Evolutionary conservation across 2,329 filamentous ascomycete species (phyloP).

Genomic region (Tolypocladium ovalisporum): DNA sequence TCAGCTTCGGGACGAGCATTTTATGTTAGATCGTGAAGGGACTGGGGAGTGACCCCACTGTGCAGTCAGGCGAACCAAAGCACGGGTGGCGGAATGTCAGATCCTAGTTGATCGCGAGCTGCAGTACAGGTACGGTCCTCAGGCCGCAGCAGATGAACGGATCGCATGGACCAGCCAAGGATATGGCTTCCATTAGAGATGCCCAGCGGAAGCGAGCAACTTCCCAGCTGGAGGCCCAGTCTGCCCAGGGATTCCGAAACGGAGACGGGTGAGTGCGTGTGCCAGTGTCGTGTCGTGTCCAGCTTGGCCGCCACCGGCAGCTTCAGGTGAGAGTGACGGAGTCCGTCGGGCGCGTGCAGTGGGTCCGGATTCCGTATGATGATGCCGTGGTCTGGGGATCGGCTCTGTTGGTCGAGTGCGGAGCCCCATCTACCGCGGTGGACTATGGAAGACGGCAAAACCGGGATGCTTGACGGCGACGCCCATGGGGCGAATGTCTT

Average conservation of each 20-base stretch:
- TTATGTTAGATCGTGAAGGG: constrained; percentile 2
- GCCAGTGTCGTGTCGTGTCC: not conserved
- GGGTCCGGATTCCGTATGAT: not conserved
- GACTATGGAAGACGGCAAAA: not conserved
- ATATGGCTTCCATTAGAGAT: not conserved
- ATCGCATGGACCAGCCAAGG: constrained; percentile 2
- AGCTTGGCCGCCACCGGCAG: not conserved
- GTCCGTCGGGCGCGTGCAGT: not conserved
- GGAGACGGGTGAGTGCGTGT: not conserved
- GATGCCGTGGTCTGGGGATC: not conserved
- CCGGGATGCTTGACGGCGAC: not conserved
- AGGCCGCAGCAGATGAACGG: not conserved
- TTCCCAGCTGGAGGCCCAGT: not conserved
- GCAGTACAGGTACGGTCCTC: not conserved
- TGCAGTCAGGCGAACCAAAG: not conserved
- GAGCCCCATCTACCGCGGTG: not conserved
- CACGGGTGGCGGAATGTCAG: not conserved
- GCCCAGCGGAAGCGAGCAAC: not conserved
- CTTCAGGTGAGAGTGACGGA: not conserved
- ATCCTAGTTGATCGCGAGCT: constrained; percentile 1
- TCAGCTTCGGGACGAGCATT: constrained; percentile 1
- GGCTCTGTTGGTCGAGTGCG: not conserved
- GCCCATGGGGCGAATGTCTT: not conserved
- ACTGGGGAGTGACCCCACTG: not conserved
- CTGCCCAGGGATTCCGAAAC: not conserved